A percentile compares a stretch with the other conserved stretches of the same genome.
Conservation (phyloP, 2,329 filamentous ascomycete genomes). For the Penicillium sp. region DNA sequence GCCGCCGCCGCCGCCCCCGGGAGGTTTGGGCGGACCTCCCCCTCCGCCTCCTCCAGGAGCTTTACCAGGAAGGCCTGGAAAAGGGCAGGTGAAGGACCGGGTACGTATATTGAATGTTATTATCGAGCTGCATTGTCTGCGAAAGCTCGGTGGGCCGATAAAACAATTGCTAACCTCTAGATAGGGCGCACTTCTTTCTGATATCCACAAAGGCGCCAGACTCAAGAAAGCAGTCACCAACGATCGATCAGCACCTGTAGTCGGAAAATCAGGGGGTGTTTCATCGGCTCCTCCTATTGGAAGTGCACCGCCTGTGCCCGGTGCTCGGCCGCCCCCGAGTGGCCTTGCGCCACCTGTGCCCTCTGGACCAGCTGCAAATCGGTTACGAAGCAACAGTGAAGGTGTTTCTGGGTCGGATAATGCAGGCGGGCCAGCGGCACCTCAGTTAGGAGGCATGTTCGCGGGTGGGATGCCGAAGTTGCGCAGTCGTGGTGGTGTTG, state of each 20-base stretch:
- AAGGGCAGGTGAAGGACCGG: slow-evolving; percentile 58
- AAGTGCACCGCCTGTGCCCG: slow-evolving; percentile 80
- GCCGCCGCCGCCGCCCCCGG: slow-evolving; percentile 69
- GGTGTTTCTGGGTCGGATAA: slow-evolving; percentile 44
- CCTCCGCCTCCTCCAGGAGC: slow-evolving; percentile 59
- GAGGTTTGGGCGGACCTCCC: slow-evolving; percentile 60
- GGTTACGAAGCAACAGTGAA: slow-evolving; percentile 84
- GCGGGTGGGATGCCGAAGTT: slow-evolving; percentile 95
- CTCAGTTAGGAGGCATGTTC: slow-evolving; percentile 85
- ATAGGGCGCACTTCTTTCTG: slow-evolving; percentile 81
- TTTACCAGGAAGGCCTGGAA: slow-evolving; percentile 60
- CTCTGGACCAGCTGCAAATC: slow-evolving; percentile 53
- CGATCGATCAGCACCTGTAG: slow-evolving; percentile 80
- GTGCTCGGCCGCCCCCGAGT: slow-evolving; percentile 29
- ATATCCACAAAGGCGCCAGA: slow-evolving; percentile 78
- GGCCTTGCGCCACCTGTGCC: slow-evolving; percentile 51
- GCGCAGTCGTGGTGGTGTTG: slow-evolving; percentile 80
- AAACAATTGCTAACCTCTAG: slow-evolving; percentile 18
- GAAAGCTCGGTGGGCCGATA: not conserved
- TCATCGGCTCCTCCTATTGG: slow-evolving; percentile 65
- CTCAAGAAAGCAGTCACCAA: slow-evolving; percentile 89
- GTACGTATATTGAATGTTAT: slow-evolving; percentile 55
- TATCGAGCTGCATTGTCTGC: not conserved
- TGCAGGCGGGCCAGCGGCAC: slow-evolving; percentile 54
- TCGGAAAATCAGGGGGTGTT: slow-evolving; percentile 60